Evolutionary conservation across 148 eudicot genomes (phyloP), one percentile per base, ranked within the genome.

Genomic region (Chenopodium suecicum): DNA sequence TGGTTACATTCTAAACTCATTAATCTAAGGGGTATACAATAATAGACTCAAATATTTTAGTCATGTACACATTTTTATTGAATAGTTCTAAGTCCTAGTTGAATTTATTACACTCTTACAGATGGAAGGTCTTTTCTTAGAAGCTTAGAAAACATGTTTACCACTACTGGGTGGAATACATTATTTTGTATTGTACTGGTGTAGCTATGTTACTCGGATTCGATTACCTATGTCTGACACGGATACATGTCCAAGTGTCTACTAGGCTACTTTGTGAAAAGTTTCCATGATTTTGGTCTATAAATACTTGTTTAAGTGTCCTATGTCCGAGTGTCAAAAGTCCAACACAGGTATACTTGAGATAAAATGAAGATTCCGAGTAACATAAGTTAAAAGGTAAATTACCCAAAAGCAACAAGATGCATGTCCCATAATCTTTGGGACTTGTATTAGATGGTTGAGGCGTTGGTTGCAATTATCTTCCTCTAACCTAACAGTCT

Each of bases 381-480:
- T 52, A 10, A 52, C 56, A 52, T 52, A 2, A 11, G n/a, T 34
- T 69, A 69, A n/a, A 46, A 19, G 19, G 27, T 70, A 1, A 37
- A 37, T 14, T 4, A 29, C 71, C 31, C 19, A 67, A 29, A 67
- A 4, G 22, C 41, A 70, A 31, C 20, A 22, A 31, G 20, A 77
- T 44, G 71, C 27, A 77, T 63, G 71, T 47, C 52, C 80, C 80
- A 64, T 27, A 65, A 25, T 63, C 32, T 47, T 77, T 73, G 76
- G 60, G 60, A 73, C 52, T 67, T 62, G 70, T 2, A 16, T 67
- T 29, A 67, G 1, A n/a, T 62, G 70, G 70, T 17, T 25, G 20
- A 67, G 31, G 70, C 13, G 7, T 25, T 67, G 19, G 37, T 46
- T 41, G 75, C 14, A 44, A 22, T 44, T 7, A 74, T 74, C 31